Conservation (phyloP, 2,329 filamentous ascomycete genomes). For the Nemania serpens region DNA sequence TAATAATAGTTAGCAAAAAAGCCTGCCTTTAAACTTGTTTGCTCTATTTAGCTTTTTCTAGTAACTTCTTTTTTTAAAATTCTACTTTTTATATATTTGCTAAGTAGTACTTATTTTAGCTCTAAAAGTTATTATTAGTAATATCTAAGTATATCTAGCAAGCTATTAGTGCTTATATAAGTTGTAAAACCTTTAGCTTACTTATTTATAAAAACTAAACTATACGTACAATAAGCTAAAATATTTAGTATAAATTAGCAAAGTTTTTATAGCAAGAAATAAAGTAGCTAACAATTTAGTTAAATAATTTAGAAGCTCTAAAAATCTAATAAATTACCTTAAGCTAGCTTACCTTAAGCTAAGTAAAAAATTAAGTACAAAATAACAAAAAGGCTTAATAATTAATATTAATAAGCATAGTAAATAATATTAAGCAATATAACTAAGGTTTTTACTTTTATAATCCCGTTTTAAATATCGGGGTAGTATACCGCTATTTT, state of each 20-base stretch:
- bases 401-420: background rate
- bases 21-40: background rate
- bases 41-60: background rate
- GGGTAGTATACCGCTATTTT: constrained; percentile 27
- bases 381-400: constrained; percentile 16
- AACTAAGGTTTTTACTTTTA: constrained; percentile 14
- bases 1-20: constrained; percentile 11
- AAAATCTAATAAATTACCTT: constrained; percentile 21
- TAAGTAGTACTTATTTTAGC: constrained; percentile 1
- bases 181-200: background rate
- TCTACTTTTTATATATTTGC: background rate
- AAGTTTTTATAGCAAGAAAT: constrained; percentile 28
- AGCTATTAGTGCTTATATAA: constrained; percentile 16
- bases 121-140: constrained; percentile 1
- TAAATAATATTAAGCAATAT: background rate
- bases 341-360: constrained; percentile 17
- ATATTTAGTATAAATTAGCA: constrained; percentile 30
- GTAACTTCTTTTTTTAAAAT: background rate
- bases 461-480: constrained; percentile 5
- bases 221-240: constrained; percentile 27
- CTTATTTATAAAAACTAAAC: constrained; percentile 30
- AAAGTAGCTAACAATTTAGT: constrained; percentile 22
- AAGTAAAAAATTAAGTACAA: constrained; percentile 4
- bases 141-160: constrained; percentile 27
- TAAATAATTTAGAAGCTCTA: constrained; percentile 27